These are phyloP conservation scores for Melampsora medusae DNA, from an alignment of 1,284 basidiomycete species.

Conservation along the genomic window DNA sequence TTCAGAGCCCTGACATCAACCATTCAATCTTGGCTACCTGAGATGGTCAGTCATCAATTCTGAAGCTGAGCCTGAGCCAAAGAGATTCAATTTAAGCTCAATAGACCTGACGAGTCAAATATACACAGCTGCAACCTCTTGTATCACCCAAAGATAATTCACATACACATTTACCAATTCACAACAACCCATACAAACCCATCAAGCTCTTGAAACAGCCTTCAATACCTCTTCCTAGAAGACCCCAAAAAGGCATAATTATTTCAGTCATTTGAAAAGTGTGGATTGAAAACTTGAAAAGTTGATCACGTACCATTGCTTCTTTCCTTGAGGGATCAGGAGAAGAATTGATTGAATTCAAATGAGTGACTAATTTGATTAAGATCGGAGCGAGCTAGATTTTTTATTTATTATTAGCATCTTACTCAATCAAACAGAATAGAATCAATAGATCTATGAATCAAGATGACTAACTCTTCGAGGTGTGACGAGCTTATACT, in stretches of 20 bases:
- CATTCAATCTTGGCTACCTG: too few relatives aligned
- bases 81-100: too few relatives aligned
- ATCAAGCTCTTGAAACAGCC: slow-evolving; percentile 1
- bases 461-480: slow-evolving; percentile 10
- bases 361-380: slow-evolving; percentile 1
- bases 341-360: background rate
- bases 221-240: background rate
- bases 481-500: slow-evolving; percentile 16
- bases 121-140: too few relatives aligned
- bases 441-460: background rate
- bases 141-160: too few relatives aligned
- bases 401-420: too few relatives aligned
- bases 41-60: too few relatives aligned
- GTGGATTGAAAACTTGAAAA: background rate
- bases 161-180: too few relatives aligned
- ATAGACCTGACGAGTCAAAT: too few relatives aligned
- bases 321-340: slow-evolving; percentile 10
- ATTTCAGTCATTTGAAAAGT: background rate
- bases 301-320: background rate
- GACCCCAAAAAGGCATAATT: background rate
- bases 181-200: too few relatives aligned
- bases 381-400: background rate
- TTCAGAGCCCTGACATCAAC: too few relatives aligned
- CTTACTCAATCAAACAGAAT: background rate
- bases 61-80: too few relatives aligned